A percentile compares a stretch with the other conserved stretches of the same genome.
Evolutionary conservation across 352 stramenopile genomes (phyloP).

Genomic region (Phytophthora megakarya): DNA sequence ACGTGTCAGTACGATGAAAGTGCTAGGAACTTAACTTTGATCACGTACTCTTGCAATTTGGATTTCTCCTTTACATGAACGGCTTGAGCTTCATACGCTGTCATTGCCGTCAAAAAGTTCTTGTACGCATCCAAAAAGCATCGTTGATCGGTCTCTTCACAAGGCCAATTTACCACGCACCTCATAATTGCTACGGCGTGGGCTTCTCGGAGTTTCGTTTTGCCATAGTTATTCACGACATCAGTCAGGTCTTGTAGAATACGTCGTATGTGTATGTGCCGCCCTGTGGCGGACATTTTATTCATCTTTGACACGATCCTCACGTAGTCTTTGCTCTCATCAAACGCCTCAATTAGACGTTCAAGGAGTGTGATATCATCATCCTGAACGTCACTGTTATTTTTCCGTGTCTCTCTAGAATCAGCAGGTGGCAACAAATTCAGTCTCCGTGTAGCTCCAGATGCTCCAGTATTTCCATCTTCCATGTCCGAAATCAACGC

Average conservation of each 20-base stretch:
- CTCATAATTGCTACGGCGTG: background rate
- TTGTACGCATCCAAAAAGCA: background rate
- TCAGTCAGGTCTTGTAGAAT: background rate
- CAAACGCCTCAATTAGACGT: no score
- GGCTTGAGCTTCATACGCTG: no score
- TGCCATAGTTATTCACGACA: background rate
- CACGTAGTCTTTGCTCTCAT: background rate
- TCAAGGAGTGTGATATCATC: no score
- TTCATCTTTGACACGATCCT: background rate
- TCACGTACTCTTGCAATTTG: background rate
- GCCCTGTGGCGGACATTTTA: background rate
- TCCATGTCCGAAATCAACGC: background rate
- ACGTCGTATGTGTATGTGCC: background rate
- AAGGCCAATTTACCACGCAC: background rate
- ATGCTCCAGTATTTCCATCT: background rate
- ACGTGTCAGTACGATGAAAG: background rate
- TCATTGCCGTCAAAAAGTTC: background rate
- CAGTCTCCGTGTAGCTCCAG: conserved; percentile 1
- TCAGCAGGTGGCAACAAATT: conserved; percentile 4
- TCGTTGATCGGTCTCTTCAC: background rate
- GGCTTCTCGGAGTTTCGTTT: background rate
- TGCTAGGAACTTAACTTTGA: no score
- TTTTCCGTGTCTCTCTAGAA: background rate
- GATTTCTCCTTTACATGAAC: background rate
- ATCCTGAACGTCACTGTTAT: no score